These are phyloP conservation scores for Stemphylium vesicarium DNA, from an alignment of 2,329 filamentous ascomycete genomes.

Conservation along the genomic window DNA sequence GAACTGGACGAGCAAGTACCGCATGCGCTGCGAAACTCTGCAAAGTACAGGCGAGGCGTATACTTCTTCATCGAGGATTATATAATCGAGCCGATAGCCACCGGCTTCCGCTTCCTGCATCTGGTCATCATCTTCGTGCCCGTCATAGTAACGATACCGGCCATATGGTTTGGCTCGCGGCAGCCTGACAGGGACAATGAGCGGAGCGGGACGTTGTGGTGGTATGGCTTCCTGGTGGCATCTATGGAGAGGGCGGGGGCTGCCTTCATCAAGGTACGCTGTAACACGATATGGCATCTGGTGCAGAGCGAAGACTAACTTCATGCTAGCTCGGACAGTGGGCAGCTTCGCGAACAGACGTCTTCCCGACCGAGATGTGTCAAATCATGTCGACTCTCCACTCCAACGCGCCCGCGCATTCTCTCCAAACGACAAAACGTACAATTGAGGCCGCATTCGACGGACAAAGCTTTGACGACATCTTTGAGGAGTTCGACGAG, in stretches of 20 bases:
- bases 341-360: slow-evolving; percentile 94
- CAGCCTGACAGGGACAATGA: slow-evolving; percentile 72
- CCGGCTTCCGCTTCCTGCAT: slow-evolving; percentile 85
- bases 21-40: slow-evolving; percentile 66
- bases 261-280: slow-evolving; percentile 88
- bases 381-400: slow-evolving; percentile 92
- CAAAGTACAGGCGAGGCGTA: slow-evolving; percentile 63
- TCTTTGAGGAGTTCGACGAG: slow-evolving; percentile 95
- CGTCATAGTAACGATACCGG: slow-evolving; percentile 79
- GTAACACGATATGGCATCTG: background rate
- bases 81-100: slow-evolving; percentile 83
- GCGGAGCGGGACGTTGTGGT: slow-evolving; percentile 84
- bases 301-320: slow-evolving; percentile 19
- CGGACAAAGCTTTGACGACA: slow-evolving; percentile 80
- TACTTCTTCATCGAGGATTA: slow-evolving; percentile 73
- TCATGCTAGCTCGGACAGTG: slow-evolving; percentile 82
- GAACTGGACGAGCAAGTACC: slow-evolving; percentile 76
- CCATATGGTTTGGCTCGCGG: slow-evolving; percentile 77
- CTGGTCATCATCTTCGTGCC: slow-evolving; percentile 89
- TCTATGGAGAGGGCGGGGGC: slow-evolving; percentile 93
- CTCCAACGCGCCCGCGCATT: slow-evolving; percentile 92
- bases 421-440: slow-evolving; percentile 76
- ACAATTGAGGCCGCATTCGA: slow-evolving; percentile 84
- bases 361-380: slow-evolving; percentile 93
- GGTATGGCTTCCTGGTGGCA: slow-evolving; percentile 86